Percentiles rank a stretch among this genome's conserved stretches.
Conservation (phyloP, 345 rosid genomes). For the Carallia pectinifolia region DNA sequence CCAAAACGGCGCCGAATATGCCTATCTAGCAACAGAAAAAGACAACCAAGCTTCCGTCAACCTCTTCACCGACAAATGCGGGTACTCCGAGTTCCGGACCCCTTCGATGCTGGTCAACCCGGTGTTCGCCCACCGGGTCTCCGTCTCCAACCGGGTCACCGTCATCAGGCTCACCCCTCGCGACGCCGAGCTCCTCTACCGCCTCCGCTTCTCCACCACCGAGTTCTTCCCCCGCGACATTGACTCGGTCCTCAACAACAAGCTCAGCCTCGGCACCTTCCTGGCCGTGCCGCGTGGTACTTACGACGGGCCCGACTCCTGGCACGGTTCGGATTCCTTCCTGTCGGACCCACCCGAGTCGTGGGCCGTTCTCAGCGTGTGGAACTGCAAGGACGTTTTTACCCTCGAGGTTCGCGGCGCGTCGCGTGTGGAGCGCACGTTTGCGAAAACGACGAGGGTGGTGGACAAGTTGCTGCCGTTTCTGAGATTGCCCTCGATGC, state of each 20-base stretch:
- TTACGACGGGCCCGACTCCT: slow-evolving; percentile 18
- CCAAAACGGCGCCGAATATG: slow-evolving; percentile 74
- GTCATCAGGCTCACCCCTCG: slow-evolving; percentile 43
- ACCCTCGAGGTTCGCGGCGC: slow-evolving; percentile 76
- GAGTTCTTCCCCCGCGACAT: slow-evolving; percentile 97
- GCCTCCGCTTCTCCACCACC: slow-evolving; percentile 67
- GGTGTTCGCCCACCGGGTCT: slow-evolving; percentile 71
- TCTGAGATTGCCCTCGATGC: slow-evolving; percentile 74
- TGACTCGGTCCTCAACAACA: slow-evolving; percentile 73
- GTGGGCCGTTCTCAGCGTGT: slow-evolving; percentile 83
- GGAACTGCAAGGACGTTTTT: slow-evolving; percentile 83
- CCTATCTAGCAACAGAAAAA: slow-evolving; percentile 91
- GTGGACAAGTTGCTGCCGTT: slow-evolving; percentile 75
- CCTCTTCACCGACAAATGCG: slow-evolving; percentile 86
- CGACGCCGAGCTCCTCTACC: slow-evolving; percentile 78
- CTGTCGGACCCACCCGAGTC: slow-evolving; percentile 73
- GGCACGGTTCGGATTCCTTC: slow-evolving; percentile 65
- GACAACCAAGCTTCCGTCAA: slow-evolving; percentile 85
- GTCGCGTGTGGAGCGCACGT: slow-evolving; percentile 46
- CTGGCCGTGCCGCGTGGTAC: slow-evolving; percentile 69
- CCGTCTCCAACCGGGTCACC: slow-evolving; percentile 45
- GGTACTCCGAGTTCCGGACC: slow-evolving; percentile 87
- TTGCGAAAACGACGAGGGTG: slow-evolving; percentile 62
- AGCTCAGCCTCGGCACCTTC: slow-evolving; percentile 71
- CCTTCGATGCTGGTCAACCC: slow-evolving; percentile 88